Base-by-base conservation (phyloP, 2,329 filamentous ascomycete species). In the Malbranchea zuffiana region DNA sequence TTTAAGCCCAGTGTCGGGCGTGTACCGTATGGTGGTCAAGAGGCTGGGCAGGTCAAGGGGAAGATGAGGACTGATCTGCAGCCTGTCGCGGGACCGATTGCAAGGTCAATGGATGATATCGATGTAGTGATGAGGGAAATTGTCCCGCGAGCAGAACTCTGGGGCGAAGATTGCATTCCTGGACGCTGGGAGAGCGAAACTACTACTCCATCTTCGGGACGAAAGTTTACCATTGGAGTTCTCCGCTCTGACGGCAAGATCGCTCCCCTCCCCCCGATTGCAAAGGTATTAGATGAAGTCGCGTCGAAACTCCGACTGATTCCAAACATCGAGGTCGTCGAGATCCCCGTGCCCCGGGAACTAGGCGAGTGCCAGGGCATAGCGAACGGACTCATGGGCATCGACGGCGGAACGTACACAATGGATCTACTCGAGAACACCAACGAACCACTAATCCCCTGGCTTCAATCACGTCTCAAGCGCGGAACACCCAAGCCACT, bases 391-490 rank as follows among this genome's bases (percentile, higher is more conserved):
- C 57, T 80, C 35, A 72, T 79, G 55, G 67, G 67, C 16, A 58
- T 74, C 7, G 73, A 79, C 47, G 76, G 75, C 8, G 66, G 60
- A 1, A 66, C 67, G 6, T 49, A 52, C 30, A 73, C 76, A 62
- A 67, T 76, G 37, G 67, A 76, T 49, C 57, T 74, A 4, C 57
- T 80, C 16, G 70, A 74, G 35, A 53, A 60, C 7, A 73, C 65
- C 3, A 60, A 59, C 4, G 76, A 79, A 44, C 71, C 72, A 0
- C 55, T 78, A 1, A 75, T 69, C 8, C 71, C 71, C 1, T 80
- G 74, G 73, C 62, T 78, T n/a, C 55, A 60, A 23, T 62, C 60
- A 2, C 62, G 72, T 3, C 55, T 75, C 26, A 63, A 60, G 24
- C 65, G 71, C 6, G 66, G 68, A 29, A 57, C 63, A 2, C 59